These are phyloP conservation scores for Amphichorda felina DNA, from an alignment of 2,329 filamentous ascomycete genomes.

Conservation along the genomic window DNA sequence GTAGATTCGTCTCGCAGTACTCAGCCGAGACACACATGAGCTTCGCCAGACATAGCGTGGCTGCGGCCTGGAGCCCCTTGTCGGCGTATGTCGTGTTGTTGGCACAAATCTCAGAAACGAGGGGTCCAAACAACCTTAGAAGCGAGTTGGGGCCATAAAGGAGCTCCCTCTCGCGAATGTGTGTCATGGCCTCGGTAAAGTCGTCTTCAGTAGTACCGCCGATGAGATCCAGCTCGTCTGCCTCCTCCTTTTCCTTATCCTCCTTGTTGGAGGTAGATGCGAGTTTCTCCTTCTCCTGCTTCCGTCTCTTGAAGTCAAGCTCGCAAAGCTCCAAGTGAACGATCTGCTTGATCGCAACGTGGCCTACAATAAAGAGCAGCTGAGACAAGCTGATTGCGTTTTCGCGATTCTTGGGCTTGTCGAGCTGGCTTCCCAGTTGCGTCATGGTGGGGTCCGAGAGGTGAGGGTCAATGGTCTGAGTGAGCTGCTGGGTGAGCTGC, in stretches of 20 bases:
- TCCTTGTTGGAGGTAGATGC: conserved; percentile 29
- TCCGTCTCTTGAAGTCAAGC: conserved; percentile 92
- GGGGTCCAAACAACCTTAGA: conserved; percentile 78
- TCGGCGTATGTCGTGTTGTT: conserved; percentile 91
- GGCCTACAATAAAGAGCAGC: conserved; percentile 86
- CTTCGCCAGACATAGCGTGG: conserved; percentile 90
- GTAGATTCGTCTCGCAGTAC: conserved; percentile 89
- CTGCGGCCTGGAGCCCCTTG: conserved; percentile 80
- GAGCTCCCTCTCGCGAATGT: conserved; percentile 74
- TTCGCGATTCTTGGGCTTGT: conserved; percentile 44
- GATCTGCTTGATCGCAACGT: conserved; percentile 97
- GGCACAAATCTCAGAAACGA: conserved; percentile 87
- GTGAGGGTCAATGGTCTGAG: conserved; percentile 4
- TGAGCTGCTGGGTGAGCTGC: conserved; percentile 5
- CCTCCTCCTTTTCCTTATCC: conserved; percentile 49
- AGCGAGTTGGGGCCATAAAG: conserved; percentile 74
- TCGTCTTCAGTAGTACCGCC: conserved; percentile 92
- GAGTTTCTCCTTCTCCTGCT: conserved; percentile 75
- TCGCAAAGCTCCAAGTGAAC: conserved; percentile 97
- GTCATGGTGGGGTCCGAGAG: conserved; percentile 21
- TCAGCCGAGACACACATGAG: conserved; percentile 97
- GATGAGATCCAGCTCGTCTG: conserved; percentile 90
- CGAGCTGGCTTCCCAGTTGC: conserved; percentile 10
- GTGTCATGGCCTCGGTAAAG: conserved; percentile 75
- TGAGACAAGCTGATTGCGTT: conserved; percentile 73